Base-by-base conservation (phyloP, 1,284 basidiomycete species). In the Cystobasidium slooffiae region DNA sequence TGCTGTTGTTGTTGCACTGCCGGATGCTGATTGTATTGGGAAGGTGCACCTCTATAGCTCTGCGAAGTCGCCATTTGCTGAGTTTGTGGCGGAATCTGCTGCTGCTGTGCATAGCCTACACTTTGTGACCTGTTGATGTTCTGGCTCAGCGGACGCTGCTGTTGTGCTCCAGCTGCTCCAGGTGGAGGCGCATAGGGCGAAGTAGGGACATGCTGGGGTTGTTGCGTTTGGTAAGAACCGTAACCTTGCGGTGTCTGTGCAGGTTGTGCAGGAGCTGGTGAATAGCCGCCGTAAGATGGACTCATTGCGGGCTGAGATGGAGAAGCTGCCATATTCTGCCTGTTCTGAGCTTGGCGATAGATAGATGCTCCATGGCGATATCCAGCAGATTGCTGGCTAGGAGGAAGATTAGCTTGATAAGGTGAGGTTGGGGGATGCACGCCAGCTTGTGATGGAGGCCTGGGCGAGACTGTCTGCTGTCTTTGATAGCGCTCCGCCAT, bases 401-500 rank as follows among this genome's bases (percentile, higher is more conserved):
- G 37, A 10, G 64, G 64, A 0, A 66, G 10, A 53, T 53, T 66
- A 14, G 64, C 64, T 43, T 66, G 64, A 41, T 66, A 66, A 39
- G 64, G 51, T 1, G 64, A 66, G n/a, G 51, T 24, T 41, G 62
- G 62, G 8, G 62, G n/a, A 24, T 18, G 46, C 31, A 47, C 31
- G 14, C 64, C 64, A 12, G 18, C 37, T 53, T 66, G 64, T n/a
- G 64, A 53, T n/a, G 7, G 44, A 52, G 64, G 64, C n/a, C 64
- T 43, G 39, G 64, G 64, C 39, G 64, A 66, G 9, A 55, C 64
- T 24, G 64, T 41, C 61, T 72, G 69, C 43, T 63, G 59, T 0
- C 47, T 37, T 31, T 72, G 62, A 77, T 85, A 86, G 56, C 84
- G 82, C 58, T 86, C 85, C 0, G 91, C 91, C 88, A 94, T 90